Conservation (phyloP, 2,329 filamentous ascomycete species). For the Talaromyces sp. region DNA sequence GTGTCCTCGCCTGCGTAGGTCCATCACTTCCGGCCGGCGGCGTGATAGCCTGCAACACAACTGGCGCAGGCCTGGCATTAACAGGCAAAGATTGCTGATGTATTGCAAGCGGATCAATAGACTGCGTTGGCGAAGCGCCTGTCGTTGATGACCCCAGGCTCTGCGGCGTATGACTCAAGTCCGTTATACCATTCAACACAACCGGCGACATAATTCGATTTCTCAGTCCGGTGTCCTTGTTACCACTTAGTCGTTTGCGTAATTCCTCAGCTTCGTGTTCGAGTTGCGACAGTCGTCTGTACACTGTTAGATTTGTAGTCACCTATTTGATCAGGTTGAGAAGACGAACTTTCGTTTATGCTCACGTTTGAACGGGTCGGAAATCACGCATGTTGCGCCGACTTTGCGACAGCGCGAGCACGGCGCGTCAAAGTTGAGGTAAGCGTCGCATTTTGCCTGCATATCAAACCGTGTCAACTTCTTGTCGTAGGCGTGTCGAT, state of each 20-base stretch:
- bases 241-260: slow-evolving; percentile 33
- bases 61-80: slow-evolving; percentile 20
- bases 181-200: slow-evolving; percentile 31
- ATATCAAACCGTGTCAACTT: neutral
- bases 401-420: slow-evolving; percentile 41
- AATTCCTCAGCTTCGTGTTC: slow-evolving; percentile 39
- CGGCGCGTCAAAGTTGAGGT: slow-evolving; percentile 32
- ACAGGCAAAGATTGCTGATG: slow-evolving; percentile 22
- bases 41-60: neutral
- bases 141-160: slow-evolving; percentile 22
- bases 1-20: slow-evolving; percentile 28
- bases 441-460: slow-evolving; percentile 42
- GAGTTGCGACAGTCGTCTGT: slow-evolving; percentile 37
- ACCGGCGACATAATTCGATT: slow-evolving; percentile 26
- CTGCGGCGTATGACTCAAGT: slow-evolving; percentile 27
- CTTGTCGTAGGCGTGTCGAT: neutral
- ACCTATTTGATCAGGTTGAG: neutral
- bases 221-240: slow-evolving; percentile 17
- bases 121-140: slow-evolving; percentile 21
- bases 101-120: slow-evolving; percentile 23
- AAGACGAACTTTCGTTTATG: slow-evolving; percentile 40
- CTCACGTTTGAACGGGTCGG: slow-evolving; percentile 43
- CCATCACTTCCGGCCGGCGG: slow-evolving; percentile 11
- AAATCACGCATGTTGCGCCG: slow-evolving; percentile 37
- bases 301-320: neutral